Percentiles rank a stretch among this genome's conserved stretches.
phyloP scores from a whole-genome alignment of 2,329 filamentous ascomycete genomes.

The Diaporthe sp. region DNA sequence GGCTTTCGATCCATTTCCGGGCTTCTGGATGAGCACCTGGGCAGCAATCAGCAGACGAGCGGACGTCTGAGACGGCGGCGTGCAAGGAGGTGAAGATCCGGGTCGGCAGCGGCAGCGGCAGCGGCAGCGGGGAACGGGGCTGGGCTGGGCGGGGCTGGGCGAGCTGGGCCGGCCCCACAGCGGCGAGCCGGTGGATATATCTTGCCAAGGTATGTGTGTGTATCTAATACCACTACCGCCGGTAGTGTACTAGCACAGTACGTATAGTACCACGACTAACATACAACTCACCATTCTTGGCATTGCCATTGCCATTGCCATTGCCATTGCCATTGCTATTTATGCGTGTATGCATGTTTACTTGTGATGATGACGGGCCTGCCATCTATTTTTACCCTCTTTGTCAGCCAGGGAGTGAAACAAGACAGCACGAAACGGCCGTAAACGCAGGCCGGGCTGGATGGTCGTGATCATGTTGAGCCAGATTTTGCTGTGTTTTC shows the following conservation, averaged over 20 bases:
- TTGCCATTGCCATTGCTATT: not conserved
- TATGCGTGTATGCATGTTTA: not conserved
- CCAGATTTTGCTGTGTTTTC: not conserved
- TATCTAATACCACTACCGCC: too few relatives aligned
- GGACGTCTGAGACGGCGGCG: not conserved
- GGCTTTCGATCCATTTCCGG: not conserved
- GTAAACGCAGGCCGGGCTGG: not conserved
- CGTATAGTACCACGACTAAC: too few relatives aligned
- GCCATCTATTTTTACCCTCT: constrained; percentile 5
- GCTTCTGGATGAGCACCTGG: too few relatives aligned
- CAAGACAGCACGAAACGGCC: constrained; percentile 6
- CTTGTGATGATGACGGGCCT: not conserved
- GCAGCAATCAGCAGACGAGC: not conserved
- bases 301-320: not conserved
- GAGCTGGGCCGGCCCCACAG: constrained; percentile 1
- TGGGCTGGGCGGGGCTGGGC: not conserved
- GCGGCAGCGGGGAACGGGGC: not conserved
- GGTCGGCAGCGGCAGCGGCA: not conserved
- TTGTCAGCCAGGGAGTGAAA: constrained; percentile 5
- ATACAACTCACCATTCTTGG: not conserved
- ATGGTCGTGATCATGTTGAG: not conserved
- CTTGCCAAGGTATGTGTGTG: too few relatives aligned
- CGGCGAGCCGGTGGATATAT: not conserved
- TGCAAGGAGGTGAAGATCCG: not conserved
- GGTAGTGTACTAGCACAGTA: too few relatives aligned